Base-by-base conservation (phyloP, 306 rosid genomes). In the Quercus rubra region DNA sequence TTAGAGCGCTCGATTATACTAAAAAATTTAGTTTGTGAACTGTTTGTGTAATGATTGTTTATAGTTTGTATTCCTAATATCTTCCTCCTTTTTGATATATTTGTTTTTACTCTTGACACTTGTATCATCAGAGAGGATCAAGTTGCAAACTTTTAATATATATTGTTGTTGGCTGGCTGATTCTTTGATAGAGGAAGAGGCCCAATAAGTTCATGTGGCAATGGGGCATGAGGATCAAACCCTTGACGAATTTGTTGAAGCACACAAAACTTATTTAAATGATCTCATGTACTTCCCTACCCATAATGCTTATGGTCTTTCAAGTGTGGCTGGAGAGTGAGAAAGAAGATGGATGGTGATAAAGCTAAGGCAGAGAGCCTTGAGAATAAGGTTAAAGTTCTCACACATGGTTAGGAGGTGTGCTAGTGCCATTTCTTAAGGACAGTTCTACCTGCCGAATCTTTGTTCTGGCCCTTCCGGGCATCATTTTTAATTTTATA, bases 361-460 rank as follows among this genome's bases (percentile, higher is more conserved):
- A 91, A 89, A 68, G 92, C 86, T 78, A 92, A 92, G 86, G 86
- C 86, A 46, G 86, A 82, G 15, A 90, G 87, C 66, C 89, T 94
- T 73, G 98, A 92, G 86, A 94, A 89, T 84, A 92, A 92, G 82
- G 93, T 84, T 64, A 88, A 85, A 70, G 83, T 87, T 54, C 92
- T 91, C 75, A 92, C 96, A 0, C 91, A 94, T 78, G 98, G 96
- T 76, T 92, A 92, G 78, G 97, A 94, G 98, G 98, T 92, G 87
- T 85, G 87, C 46, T 77, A 8, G 46, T 59, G 73, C 56, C 55
- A 76, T 76, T 20, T 74, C 46, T 41, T 7, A 2, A 41, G 46
- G 11, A 41, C 46, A 41, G 35, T 55, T 43, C 31, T 49, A 25
- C 38, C 38, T 61, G 23, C 79, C 21, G 68, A 56, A 18, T 56